Evolutionary conservation across 2,329 filamentous ascomycete species (phyloP), one percentile per base, ranked within the genome.

Genomic region (Elsinoe batatas): DNA sequence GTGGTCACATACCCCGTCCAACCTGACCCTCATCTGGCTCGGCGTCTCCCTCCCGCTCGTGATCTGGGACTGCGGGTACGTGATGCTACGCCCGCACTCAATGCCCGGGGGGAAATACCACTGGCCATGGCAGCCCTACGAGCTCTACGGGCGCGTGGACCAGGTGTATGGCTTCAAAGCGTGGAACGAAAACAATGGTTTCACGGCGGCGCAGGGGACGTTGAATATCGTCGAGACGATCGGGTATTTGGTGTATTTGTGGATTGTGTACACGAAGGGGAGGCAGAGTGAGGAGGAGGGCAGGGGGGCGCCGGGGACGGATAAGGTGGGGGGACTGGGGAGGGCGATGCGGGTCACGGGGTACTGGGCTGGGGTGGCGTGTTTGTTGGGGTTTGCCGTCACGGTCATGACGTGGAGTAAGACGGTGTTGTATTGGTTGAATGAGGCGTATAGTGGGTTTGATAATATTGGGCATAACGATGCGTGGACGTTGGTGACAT

Each of bases 121-220:
- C 72, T 77, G 73, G 62, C 86, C 87, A 1, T 95, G 81, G 79
- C 73, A 72, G 30, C 88, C 87, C 0, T 95, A 95, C 72, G 81
- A 79, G 64, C 80, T 94, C 1, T 95, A 95, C 72, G 87, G 85
- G 57, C 74, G 77, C 51, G 76, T 95, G 61, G 90, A 95, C 71
- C 76, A 90, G 68, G 76, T 91, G 32, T 95, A 95, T 72, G 88
- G 89, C 38, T 84, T 79, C 75, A 83, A 84, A 63, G 84, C 85
- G 3, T 88, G 79, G 67, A 72, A 87, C 58, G 76, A 76, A 13
- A 69, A 76, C 18, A 82, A 83, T 66, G 88, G 89, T 35, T 95
- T 94, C 71, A 87, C 87, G 0, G 80, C 78, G 40, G 88, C 88
- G 36, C 89, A 95, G 75, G 79, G 79, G 26, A 63, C 75, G 5